Base-by-base conservation (phyloP, 2,329 filamentous ascomycete genomes). In the Neofusicoccum sp. region DNA sequence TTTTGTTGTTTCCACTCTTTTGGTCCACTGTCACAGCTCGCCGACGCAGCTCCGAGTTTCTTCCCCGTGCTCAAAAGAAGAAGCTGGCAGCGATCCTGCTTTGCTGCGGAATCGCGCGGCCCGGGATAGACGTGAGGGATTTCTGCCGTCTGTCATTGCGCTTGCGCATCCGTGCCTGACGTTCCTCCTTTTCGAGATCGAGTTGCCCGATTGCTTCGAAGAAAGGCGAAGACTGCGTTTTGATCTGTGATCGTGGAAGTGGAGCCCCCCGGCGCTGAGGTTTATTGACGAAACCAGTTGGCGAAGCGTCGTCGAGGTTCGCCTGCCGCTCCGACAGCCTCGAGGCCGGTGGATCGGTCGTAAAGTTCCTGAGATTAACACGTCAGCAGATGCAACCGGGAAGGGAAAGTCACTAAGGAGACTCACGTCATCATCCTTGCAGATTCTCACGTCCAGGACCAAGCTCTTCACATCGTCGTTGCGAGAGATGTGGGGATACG, bases 371-470 rank as follows among this genome's bases (percentile, higher is more conserved):
- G 63, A 3, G 9, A 28, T 31, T 31, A 11, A 14, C 11, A 24
- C 20, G 62, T 70, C 44, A 70, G 65, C 53, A 61, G 44, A 34
- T 38, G 48, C 14, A 47, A 41, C 20, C 24, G 24, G 26, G 12
- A 36, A 38, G 36, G 1, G 1, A 31, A 40, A 58, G 11, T 54
- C 60, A 31, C 4, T 26, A 20, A 20, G 31, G 58, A 53, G 14
- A 78, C 88, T 78, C 76, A 96, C 93, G 79, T 97, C 93, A 68
- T 96, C 91, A 76, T 96, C 92, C 60, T 87, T 89, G 45, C 86
- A 82, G 77, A 97, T 89, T 69, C 87, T 86, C 66, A 90, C 89
- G 69, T 96, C 91, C 65, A 97, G 76, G 60, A 97, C 86, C 68
- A 96, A 75, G 67, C 90, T 87, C 68, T 87, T 83, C 4, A 90